phyloP scores from a whole-genome alignment of 805 yeast species.

The Blastobotrys attinorum region DNA sequence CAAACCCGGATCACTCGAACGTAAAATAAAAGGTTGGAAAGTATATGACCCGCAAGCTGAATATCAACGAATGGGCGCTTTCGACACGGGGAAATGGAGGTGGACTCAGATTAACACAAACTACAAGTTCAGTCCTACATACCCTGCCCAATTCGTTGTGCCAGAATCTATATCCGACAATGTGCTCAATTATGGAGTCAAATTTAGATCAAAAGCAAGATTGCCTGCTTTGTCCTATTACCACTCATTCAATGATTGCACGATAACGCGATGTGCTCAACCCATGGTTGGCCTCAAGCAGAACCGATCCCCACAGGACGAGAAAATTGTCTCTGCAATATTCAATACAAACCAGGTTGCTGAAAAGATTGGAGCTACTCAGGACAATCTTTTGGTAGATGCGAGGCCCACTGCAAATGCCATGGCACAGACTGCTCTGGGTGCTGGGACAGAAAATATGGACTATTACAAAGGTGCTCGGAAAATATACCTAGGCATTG shows the following conservation, averaged over 20 bases:
- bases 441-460: conserved; percentile 96
- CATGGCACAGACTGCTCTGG: conserved; percentile 90
- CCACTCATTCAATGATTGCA: conserved; percentile 52
- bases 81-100: conserved; percentile 54
- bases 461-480: conserved; percentile 70
- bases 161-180: conserved; percentile 78
- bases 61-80: conserved; percentile 62
- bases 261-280: conserved; percentile 85
- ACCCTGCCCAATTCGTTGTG: conserved; percentile 60
- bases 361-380: conserved; percentile 27
- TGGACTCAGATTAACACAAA: conserved; percentile 53
- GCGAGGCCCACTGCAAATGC: conserved; percentile 92
- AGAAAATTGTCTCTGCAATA: conserved; percentile 65
- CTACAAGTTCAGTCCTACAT: conserved; percentile 61
- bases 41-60: conserved; percentile 57
- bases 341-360: conserved; percentile 48
- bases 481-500: conserved; percentile 80
- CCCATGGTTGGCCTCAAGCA: conserved; percentile 89
- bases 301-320: conserved; percentile 85
- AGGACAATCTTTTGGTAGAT: conserved; percentile 71
- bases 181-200: conserved; percentile 73
- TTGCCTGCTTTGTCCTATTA: conserved; percentile 77
- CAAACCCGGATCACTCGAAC: conserved; percentile 65
- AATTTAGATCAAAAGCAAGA: conserved; percentile 76
- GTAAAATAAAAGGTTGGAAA: conserved; percentile 60